A percentile compares a stretch with the other conserved stretches of the same genome.
phyloP scores from a whole-genome alignment of 2,329 filamentous ascomycete species.

The Talaromyces verruculosus region DNA sequence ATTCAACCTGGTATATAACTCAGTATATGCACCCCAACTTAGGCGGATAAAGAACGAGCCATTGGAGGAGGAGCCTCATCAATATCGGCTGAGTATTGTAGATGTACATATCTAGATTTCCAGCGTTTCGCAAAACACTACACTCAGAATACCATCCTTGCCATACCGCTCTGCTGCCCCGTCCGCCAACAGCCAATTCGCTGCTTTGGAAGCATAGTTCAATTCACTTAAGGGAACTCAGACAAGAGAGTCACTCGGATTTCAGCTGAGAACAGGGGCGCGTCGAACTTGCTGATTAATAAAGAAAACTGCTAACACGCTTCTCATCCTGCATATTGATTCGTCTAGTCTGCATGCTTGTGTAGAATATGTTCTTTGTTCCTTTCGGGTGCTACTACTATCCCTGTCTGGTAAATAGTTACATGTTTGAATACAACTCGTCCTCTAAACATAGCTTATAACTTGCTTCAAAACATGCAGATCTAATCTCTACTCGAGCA shows the following conservation, averaged over 20 bases:
- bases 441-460: neutral
- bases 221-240: neutral
- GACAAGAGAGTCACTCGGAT: neutral
- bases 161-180: too few relatives aligned
- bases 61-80: too few relatives aligned
- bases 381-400: neutral
- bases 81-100: too few relatives aligned
- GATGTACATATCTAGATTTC: too few relatives aligned
- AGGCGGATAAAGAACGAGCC: too few relatives aligned
- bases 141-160: too few relatives aligned
- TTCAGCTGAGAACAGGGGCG: neutral
- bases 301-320: neutral
- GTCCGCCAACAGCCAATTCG: too few relatives aligned
- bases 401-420: neutral
- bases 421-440: neutral
- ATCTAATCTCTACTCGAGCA: neutral
- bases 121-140: too few relatives aligned
- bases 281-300: neutral
- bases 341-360: neutral
- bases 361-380: neutral
- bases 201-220: too few relatives aligned
- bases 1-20: too few relatives aligned
- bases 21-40: too few relatives aligned
- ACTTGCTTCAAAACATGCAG: neutral
- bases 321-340: neutral